Base-by-base conservation (phyloP, 371 early-diverging fungal species). In the Rhizomucor pusillus region DNA sequence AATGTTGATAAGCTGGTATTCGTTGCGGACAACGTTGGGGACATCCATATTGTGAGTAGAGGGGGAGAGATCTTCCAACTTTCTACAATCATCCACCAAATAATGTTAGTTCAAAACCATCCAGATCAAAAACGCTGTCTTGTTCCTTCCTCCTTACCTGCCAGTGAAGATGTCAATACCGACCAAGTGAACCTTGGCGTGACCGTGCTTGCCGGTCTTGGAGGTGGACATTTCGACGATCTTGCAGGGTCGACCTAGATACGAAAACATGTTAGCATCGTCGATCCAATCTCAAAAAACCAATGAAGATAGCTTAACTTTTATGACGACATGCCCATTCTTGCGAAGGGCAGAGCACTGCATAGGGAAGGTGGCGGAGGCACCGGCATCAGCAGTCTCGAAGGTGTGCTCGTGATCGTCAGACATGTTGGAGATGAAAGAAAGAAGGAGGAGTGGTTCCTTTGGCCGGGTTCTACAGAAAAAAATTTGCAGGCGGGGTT, bases 31-130 rank as follows among this genome's bases (percentile, higher is more conserved):
- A 66, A 98, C 92, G 82, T 93, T 85, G 73, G 98, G 98, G 55
- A 98, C 98, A 64, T 97, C 92, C 95, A 98, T 95, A 90, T 98
- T 98, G 90, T 97, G 97, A 79, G 98, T 98, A 70, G 98, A 98
- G 67, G 98, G 98, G 63, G 94, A 97, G 68, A 98, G 75, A 83
- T 98, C 98, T 82, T 94, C 93, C 63, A 80, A 80, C 77, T 89
- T 81, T 81, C 85, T 75, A 37, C 63, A 5, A 49, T 47, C 24
- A 11, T 18, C 7, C 3, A 18, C 19, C 48, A 56, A 5, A 47
- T 29, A 50, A 13, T 16, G n/a, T n/a, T n/a, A n/a, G n/a, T n/a
- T n/a, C 47, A 14, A 50, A 20, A 12, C 24, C 5, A 46, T 25
- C 13, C 13, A 20, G 24, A 23, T 23, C 47, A 16, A 29, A 29